Evolutionary conservation across 768 basidiomycete species (phyloP), one percentile per base, ranked within the genome.

Genomic region (Tylopilus vinaceipallidus): DNA sequence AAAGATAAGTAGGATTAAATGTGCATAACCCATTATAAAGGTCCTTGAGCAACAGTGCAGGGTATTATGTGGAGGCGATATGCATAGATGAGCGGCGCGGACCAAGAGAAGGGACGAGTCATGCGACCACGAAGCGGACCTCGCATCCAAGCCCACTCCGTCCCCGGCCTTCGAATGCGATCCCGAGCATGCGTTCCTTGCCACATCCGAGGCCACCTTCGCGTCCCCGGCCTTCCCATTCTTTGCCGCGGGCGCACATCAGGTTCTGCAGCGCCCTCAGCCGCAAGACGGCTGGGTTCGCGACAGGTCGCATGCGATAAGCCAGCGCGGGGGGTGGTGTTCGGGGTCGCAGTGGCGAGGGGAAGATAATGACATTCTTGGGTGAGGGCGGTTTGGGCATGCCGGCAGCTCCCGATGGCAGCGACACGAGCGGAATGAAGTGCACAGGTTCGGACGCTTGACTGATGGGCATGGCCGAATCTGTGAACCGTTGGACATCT

Each of bases 151-250:
- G 69, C 45, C 68, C 62, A 54, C 83, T 86, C 51, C 73, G 62
- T 4, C 82, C 80, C n/a, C 79, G 68, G 11, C 81, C 83, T 52
- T 84, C 84, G 58, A 79, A 80, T 30, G 81, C 83, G 50, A 84
- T 62, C 26, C 77, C 75, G n/a, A 78, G 62, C 47, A 86, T 64
- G 49, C 78, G 74, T 65, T 85, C 84, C 62, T 74, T 70, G 38
- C 82, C 83, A 41, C 76, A 78, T 2, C 77, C 77, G 42, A 83
- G 64, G 17, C 70, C 69, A 33, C 77, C 78, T 40, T 81, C 79
- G 22, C 73, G 66, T 35, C 69, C 74, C 12, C 72, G 68, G 3
- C 77, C 78, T 54, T 77, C 77, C 75, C 77, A 78, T 51, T 64
- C 58, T 54, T 70, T 62, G n/a, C 71, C 76, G 4, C 69, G 67